Evolutionary conservation across 768 basidiomycete genomes (phyloP), one percentile per base, ranked within the genome.

Genomic region (Sutorius australiensis): DNA sequence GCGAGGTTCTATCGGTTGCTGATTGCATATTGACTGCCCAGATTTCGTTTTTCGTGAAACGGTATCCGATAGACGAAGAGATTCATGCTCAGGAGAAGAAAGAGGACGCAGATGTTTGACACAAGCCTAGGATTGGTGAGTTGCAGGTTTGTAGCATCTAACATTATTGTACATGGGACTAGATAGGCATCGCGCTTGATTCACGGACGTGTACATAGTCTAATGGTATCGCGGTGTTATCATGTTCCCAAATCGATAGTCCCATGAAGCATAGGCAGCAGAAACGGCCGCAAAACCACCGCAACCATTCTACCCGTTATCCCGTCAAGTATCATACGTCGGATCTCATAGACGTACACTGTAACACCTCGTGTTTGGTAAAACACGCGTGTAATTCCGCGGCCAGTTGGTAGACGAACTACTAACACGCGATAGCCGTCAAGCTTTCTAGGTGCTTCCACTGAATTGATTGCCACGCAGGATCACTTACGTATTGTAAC

Each of bases 11-110:
- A 32, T 37, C n/a, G 16, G 48, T 52, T 31, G 34, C 50, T 59
- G 53, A 62, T 39, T 44, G 48, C 38, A 45, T 50, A 46, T 48
- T 21, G 33, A 19, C 28, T 11, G 9, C 28, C n/a, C 56, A 69
- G 68, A 42, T 68, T 46, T 70, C 68, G 17, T 33, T 62, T 28
- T 68, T 71, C 51, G 45, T 70, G 40, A 66, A 66, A 53, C 60
- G 50, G 31, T 62, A 61, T 28, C 55, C 66, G 17, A 57, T 70
- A 50, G 66, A 61, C 32, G 60, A 24, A 38, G 50, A 8, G 27
- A 50, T 52, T 7, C 54, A 24, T 24, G 24, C n/a, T n/a, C n/a
- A 52, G 50, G 69, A 71, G 54, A 58, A 64, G 42, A 49, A 57
- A 32, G 55, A 36, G 21, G 38, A 58, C 36, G 34, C 42, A 32